Evolutionary conservation across 1,284 basidiomycete species (phyloP), one percentile per base, ranked within the genome.

Genomic region (Neolentinus lepideus): DNA sequence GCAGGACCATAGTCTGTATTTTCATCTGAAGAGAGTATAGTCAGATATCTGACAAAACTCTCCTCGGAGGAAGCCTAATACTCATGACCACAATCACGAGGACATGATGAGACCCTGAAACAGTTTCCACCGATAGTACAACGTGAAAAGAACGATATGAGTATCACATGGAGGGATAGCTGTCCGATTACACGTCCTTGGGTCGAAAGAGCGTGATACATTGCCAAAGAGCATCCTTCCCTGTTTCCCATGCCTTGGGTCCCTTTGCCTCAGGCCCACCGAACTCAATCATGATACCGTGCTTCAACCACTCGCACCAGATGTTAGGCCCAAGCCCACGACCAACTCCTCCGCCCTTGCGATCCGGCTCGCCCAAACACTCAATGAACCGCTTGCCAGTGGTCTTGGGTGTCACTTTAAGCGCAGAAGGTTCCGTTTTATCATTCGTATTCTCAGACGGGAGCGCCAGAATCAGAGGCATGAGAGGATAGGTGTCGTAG

Each of bases 301-400:
- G 78, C 57, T 73, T 77, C n/a, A 81, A 76, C 92, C 92, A 95
- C 68, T 95, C 92, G 61, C 92, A 88, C 90, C 91, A 96, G 58
- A 94, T 92, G 19, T 84, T 85, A 43, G 88, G 91, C n/a, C 88
- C 88, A 9, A 79, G 82, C 12, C 85, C 85, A 8, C 89, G 89
- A 0, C 89, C 90, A 10, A 81, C 75, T 0, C 92, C 91, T 24
- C 92, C 91, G 4, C 93, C 93, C 66, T 95, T 96, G 55, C 89
- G 78, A 62, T 80, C 80, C 6, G 93, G 93, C 69, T 95, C 93
- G 19, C 92, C 92, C 29, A 95, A 69, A 35, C 67, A 65, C 16
- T 71, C 66, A 2, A 95, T 87, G 58, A 97, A 83, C 0, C 90
- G 83, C 62, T 86, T 85, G 2, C 92, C 94, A 3, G 78, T 83